Conservation (phyloP, 225 moss, liverwort and hornwort species). For the Marchantia polymorpha region DNA sequence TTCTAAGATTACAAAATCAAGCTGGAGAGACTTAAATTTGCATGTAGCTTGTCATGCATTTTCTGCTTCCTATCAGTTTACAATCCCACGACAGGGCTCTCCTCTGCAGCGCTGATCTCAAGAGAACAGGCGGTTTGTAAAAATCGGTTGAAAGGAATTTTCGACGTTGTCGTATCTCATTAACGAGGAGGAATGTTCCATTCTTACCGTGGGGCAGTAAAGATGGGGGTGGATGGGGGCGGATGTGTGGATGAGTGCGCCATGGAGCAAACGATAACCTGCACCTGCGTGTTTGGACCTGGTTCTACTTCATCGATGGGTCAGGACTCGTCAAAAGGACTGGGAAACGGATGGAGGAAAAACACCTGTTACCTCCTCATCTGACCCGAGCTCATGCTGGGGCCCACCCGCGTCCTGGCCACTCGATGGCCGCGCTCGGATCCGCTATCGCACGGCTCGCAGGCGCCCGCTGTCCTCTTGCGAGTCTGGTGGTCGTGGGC, state of each 20-base stretch:
- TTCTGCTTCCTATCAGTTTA: no score
- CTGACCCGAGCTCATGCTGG: background rate
- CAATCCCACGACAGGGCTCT: no score
- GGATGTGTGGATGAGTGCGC: background rate
- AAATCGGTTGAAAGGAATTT: no score
- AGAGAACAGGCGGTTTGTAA: no score
- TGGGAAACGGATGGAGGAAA: conserved; percentile 11
- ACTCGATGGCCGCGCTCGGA: background rate
- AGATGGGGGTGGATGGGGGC: background rate
- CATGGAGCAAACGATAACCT: background rate
- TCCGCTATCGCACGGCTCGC: background rate
- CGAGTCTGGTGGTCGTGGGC: background rate
- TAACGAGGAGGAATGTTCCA: no score
- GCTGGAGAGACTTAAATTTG: no score
- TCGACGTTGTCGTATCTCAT: no score
- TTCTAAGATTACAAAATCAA: no score
- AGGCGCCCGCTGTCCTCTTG: background rate
- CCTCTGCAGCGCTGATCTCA: no score
- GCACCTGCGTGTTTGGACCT: background rate
- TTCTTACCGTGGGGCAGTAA: no score
- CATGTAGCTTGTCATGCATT: no score
- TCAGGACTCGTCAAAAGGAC: background rate
- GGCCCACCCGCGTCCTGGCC: background rate
- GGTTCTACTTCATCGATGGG: background rate
- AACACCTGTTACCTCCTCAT: background rate